These are phyloP conservation scores for Akanthomyces muscarius DNA, from an alignment of 2,329 filamentous ascomycete species.

Conservation along the genomic window DNA sequence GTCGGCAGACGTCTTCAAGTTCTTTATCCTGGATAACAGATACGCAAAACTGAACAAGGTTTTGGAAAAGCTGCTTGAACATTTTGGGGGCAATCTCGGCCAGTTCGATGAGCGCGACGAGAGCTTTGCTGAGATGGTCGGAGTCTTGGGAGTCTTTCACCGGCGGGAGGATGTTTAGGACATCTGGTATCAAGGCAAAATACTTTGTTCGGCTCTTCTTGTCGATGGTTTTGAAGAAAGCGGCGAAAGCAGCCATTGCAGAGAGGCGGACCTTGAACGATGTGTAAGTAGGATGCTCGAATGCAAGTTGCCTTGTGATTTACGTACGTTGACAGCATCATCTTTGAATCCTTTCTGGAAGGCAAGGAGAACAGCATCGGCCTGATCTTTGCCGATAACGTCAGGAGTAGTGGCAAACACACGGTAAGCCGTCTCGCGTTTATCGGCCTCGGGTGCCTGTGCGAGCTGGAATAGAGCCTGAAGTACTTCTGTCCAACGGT, in stretches of 20 bases:
- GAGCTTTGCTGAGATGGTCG: conserved; percentile 83
- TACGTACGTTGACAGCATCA: conserved; percentile 67
- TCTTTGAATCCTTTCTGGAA: conserved; percentile 93
- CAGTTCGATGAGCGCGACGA: conserved; percentile 87
- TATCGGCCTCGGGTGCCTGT: conserved; percentile 74
- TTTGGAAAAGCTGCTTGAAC: conserved; percentile 94
- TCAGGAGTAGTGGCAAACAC: conserved; percentile 93
- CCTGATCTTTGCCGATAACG: conserved; percentile 94
- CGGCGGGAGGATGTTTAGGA: conserved; percentile 90
- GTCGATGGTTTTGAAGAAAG: conserved; percentile 86
- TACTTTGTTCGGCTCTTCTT: conserved; percentile 90
- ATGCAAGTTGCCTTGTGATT: conserved; percentile 13
- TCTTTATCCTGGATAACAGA: conserved; percentile 96
- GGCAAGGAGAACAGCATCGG: conserved; percentile 80
- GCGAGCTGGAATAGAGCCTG: conserved; percentile 84
- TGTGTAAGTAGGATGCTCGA: conserved; percentile 19
- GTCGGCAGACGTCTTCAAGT: conserved; percentile 79
- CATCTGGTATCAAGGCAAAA: conserved; percentile 78
- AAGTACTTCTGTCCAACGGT: conserved; percentile 87
- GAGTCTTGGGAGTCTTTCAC: conserved; percentile 90
- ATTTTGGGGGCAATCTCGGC: conserved; percentile 94
- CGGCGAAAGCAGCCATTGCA: conserved; percentile 93
- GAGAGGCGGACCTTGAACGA: conserved; percentile 71
- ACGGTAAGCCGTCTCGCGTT: conserved; percentile 88
- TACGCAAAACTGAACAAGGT: conserved; percentile 87